A percentile compares a stretch with the other conserved stretches of the same genome.
phyloP scores from a whole-genome alignment of 1,284 basidiomycete species.

The Cryptococcus neoformans region DNA sequence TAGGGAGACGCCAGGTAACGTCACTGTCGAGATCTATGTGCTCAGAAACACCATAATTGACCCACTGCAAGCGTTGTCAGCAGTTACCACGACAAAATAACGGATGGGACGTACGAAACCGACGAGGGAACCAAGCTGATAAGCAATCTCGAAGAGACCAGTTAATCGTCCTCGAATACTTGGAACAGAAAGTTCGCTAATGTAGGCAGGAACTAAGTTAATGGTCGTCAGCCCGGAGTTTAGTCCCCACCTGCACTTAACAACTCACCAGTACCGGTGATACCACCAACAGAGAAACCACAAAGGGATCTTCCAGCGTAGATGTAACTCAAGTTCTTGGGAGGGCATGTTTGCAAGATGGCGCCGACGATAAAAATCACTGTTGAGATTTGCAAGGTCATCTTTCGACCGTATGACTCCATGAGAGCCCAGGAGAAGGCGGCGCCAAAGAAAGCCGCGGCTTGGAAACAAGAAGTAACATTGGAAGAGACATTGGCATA shows the following conservation, averaged over 20 bases:
- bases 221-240: background rate
- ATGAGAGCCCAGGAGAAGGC: conserved; percentile 22
- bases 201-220: conserved; percentile 34
- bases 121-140: conserved; percentile 34
- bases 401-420: conserved; percentile 30
- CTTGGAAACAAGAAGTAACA: conserved; percentile 48
- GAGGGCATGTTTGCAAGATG: conserved; percentile 36
- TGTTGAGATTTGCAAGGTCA: conserved; percentile 30
- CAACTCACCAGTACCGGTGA: conserved; percentile 22
- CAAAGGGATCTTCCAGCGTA: conserved; percentile 44
- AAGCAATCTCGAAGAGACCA: conserved; percentile 53
- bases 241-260: conserved; percentile 10
- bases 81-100: conserved; percentile 15
- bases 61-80: conserved; percentile 33
- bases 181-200: conserved; percentile 41
- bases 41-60: conserved; percentile 51
- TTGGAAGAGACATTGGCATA: conserved; percentile 33
- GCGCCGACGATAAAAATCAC: conserved; percentile 35
- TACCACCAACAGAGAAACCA: conserved; percentile 41
- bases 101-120: conserved; percentile 47
- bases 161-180: conserved; percentile 54
- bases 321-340: conserved; percentile 25
- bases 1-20: conserved; percentile 52
- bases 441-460: conserved; percentile 44
- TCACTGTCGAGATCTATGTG: conserved; percentile 41